Base-by-base conservation (phyloP, 1,284 basidiomycete genomes). In the Trametes versicolor region DNA sequence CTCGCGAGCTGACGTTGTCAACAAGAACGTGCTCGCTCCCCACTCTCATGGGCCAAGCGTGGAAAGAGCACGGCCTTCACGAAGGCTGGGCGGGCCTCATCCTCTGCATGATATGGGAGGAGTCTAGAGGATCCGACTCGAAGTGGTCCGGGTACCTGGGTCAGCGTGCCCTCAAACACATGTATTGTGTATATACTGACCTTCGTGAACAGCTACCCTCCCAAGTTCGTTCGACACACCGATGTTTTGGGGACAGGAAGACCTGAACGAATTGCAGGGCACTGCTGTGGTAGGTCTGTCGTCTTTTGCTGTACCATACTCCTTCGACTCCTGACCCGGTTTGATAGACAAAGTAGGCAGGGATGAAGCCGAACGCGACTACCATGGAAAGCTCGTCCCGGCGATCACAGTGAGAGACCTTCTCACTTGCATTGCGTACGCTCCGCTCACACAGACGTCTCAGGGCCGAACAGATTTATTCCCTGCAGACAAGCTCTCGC, bases 41-140 rank as follows among this genome's bases (percentile, higher is more conserved):
- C 0, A 65, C 76, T 13, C 80, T 84, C 3, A 80, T 96, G 57
- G 88, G 89, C 13, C 79, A 81, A 6, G 83, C 84, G 43, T 97
- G 94, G 95, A 85, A 77, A 73, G 77, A 75, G 54, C 76, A 80
- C 64, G 76, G 79, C 25, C 77, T 96, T 61, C 82, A 90, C 58
- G 80, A 85, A 58, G 94, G 95, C 1, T 99, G 97, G 97, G 81
- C 86, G 1, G 92, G 93, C 0, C 81, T 99, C 47, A 98, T 99
- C 64, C 81, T 98, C 25, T 94, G 91, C 69, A 93, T 99, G 90
- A 95, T 99, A 93, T 98, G 93, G 91, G 97, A 98, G 77, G 87
- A 87, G 57, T 84, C 88, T 3, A 80, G 79, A 63, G 87, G 86
- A 0, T 48, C 75, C 8, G 73, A 81, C 25, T 94, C 90, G 49